A percentile compares a stretch with the other conserved stretches of the same genome.
Evolutionary conservation across 768 basidiomycete species (phyloP).

Genomic region (Daedalea quercina): DNA sequence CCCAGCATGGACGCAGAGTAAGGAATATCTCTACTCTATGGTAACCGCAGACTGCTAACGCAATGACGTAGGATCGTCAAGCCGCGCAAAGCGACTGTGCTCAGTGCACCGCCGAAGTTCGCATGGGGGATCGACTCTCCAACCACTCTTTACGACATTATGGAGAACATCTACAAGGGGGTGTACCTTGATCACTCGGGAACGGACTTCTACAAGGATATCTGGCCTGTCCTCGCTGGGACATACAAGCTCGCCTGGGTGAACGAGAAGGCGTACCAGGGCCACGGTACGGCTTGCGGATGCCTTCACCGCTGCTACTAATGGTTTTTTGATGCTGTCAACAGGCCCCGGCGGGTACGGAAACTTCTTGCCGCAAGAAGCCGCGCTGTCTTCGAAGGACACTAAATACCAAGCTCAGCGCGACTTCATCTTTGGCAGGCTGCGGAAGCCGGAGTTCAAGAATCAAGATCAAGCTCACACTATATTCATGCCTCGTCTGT

Average conservation of each 20-base stretch:
- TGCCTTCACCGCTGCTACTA: neutral
- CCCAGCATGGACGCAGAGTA: neutral
- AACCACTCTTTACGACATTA: conserved; percentile 25
- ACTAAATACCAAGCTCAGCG: neutral
- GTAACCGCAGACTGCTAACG: neutral
- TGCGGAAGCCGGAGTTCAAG: conserved; percentile 8
- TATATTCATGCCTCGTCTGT: conserved; percentile 28
- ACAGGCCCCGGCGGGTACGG: conserved; percentile 9
- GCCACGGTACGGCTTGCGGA: conserved; percentile 21
- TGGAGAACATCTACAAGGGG: conserved; percentile 25
- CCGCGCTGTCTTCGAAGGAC: conserved; percentile 1
- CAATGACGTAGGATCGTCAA: neutral
- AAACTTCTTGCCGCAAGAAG: conserved; percentile 13
- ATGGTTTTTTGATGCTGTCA: neutral
- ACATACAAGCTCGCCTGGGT: conserved; percentile 24
- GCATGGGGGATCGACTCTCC: conserved; percentile 23
- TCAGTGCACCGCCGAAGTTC: conserved; percentile 25
- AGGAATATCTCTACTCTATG: neutral
- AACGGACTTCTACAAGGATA: conserved; percentile 23
- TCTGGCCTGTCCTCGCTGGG: conserved; percentile 23
- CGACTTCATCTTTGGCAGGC: conserved; percentile 8
- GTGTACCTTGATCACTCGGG: conserved; percentile 9
- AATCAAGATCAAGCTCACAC: conserved; percentile 11
- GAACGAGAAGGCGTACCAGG: conserved; percentile 22
- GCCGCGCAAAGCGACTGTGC: conserved; percentile 16